phyloP scores from a whole-genome alignment of 257 asterid species.

The Fraxinus anomala region DNA sequence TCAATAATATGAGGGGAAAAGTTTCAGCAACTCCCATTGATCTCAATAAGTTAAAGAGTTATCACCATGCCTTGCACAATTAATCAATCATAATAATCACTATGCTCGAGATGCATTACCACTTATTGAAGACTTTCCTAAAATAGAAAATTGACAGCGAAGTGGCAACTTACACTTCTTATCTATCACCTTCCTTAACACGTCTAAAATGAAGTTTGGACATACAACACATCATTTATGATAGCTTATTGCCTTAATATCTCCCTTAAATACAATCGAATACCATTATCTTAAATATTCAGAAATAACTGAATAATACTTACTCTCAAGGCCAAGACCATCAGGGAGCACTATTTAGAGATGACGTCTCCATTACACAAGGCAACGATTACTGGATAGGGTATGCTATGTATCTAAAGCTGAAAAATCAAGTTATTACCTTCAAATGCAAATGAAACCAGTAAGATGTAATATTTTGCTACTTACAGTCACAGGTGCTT shows the following conservation, averaged over 20 bases:
- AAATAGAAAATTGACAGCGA: slow-evolving; percentile 15
- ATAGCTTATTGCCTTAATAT: neutral
- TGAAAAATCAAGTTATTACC: neutral
- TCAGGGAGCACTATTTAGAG: neutral
- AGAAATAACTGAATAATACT: neutral
- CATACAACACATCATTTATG: neutral
- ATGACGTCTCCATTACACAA: neutral
- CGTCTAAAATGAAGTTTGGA: neutral
- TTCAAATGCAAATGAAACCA: neutral
- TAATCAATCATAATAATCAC: neutral
- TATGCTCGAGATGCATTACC: slow-evolving; percentile 4
- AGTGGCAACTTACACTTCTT: neutral
- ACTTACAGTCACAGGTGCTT: neutral
- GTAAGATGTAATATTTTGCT: neutral
- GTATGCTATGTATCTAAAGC: neutral
- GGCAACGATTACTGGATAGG: neutral
- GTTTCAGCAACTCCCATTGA: neutral
- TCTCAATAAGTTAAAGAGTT: neutral
- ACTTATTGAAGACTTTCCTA: neutral
- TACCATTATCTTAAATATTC: neutral
- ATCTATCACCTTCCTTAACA: slow-evolving; percentile 9
- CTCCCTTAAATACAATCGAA: neutral
- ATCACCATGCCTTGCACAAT: neutral
- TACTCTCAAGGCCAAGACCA: neutral
- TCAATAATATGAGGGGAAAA: neutral